Conservation (phyloP, 129 eudicot species). For the Tagetes patula region DNA sequence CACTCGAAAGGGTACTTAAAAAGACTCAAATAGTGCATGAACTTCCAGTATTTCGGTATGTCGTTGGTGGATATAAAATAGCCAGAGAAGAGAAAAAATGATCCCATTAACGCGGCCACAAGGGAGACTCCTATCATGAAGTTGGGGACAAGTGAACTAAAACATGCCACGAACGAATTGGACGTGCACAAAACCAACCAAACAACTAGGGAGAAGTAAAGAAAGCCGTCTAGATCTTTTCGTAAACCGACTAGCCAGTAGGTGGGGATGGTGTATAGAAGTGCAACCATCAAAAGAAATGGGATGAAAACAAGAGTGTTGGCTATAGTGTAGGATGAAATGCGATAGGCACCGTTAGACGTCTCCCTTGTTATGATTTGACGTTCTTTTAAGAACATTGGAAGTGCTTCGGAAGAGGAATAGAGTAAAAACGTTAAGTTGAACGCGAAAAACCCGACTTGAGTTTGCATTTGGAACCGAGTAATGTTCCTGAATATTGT, state of each 20-base stretch:
- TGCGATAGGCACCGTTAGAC: slow-evolving; percentile 65
- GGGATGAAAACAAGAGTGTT: slow-evolving; percentile 66
- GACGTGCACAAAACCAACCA: slow-evolving; percentile 69
- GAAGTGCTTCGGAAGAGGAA: slow-evolving; percentile 74
- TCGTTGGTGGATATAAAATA: slow-evolving; percentile 63
- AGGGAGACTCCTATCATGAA: slow-evolving; percentile 61
- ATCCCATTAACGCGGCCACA: slow-evolving; percentile 61
- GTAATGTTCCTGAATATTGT: slow-evolving; percentile 43
- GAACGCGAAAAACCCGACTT: slow-evolving; percentile 77
- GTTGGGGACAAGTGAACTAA: slow-evolving; percentile 59
- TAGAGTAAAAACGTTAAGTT: slow-evolving; percentile 60
- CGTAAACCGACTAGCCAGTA: slow-evolving; percentile 76
- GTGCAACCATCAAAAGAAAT: slow-evolving; percentile 52
- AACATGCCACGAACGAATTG: slow-evolving; percentile 65
- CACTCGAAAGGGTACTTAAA: slow-evolving; percentile 80
- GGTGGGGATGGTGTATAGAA: slow-evolving; percentile 51
- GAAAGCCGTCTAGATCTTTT: slow-evolving; percentile 50
- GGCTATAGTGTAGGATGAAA: slow-evolving; percentile 50
- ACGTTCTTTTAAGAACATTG: slow-evolving; percentile 74
- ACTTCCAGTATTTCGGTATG: slow-evolving; percentile 60
- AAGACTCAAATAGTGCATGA: slow-evolving; percentile 69
- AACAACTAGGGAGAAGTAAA: slow-evolving; percentile 59
- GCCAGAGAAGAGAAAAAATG: slow-evolving; percentile 80
- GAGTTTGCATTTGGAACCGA: slow-evolving; percentile 44
- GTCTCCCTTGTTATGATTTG: slow-evolving; percentile 56